Base-by-base conservation (phyloP, 768 basidiomycete genomes). In the Lactarius hatsudake region DNA sequence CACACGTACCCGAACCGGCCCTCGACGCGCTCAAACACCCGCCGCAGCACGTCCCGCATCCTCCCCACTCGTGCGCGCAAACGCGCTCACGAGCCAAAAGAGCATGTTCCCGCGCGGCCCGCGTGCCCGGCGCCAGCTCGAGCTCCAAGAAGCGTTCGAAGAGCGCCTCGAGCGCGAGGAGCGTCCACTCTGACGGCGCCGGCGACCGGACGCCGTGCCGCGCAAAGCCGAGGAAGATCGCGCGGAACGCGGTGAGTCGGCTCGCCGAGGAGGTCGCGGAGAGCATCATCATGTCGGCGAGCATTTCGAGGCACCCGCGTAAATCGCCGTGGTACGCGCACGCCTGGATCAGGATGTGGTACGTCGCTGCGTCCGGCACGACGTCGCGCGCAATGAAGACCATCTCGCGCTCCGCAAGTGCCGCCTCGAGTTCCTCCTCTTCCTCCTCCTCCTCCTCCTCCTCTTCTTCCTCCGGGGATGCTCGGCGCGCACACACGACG, bases 201-300 rank as follows among this genome's bases (percentile, higher is more conserved):
- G 17, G 42, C 0, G 36, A 12, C 36, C 12, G 69, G 45, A 62
- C 65, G 30, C 84, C 90, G 70, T 90, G 86, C 13, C 83, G 84
- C 8, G 81, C 78, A 74, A 93, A 94, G 0, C 90, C 92, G 20
- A 89, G 81, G 73, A 95, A 93, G 48, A 95, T 74, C 20, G 84
- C 84, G 26, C 90, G 85, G 74, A 88, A 94, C 38, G 86, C 79
- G 26, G 82, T 76, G 57, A 54, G 48, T 4, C 51, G 51, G 56
- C 45, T 62, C 9, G 84, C 73, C 1, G 80, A 62, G 5, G 75
- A 75, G 23, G 73, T 67, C 3, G 78, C 73, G 23, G 74, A 36
- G 76, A 90, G 73, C 88, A n/a, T n/a, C n/a, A n/a, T n/a, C n/a
- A 93, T 87, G 68, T 93, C 90, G 53, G 81, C 76, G 72, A 93